Percentiles rank a stretch among this genome's conserved stretches.
Conservation (phyloP, 2,329 filamentous ascomycete genomes). For the Pestalotiopsis sp. region DNA sequence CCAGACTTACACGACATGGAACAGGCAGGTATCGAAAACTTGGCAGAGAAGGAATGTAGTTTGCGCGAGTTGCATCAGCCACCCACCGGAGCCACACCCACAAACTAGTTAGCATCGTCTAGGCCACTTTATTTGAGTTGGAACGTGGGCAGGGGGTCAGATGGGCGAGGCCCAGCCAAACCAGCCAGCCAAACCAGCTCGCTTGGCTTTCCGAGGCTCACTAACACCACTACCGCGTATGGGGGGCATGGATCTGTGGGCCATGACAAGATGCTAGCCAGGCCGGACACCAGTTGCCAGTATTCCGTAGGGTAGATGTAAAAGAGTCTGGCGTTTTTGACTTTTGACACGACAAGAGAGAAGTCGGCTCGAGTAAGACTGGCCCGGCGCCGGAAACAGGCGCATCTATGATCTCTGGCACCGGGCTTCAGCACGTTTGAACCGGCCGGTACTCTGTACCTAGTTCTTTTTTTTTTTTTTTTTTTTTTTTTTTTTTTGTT, state of each 20-base stretch:
- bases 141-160: background rate
- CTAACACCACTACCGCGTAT: background rate
- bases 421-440: background rate
- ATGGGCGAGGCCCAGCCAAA: background rate
- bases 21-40: slow-evolving; percentile 8
- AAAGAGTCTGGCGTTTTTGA: no score
- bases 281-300: background rate
- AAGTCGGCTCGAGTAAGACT: no score
- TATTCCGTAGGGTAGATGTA: no score
- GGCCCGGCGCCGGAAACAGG: background rate
- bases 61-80: slow-evolving; percentile 8
- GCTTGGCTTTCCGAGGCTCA: background rate
- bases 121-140: slow-evolving; percentile 5
- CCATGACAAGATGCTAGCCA: background rate
- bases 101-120: background rate
- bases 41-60: slow-evolving; percentile 1
- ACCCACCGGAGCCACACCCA: slow-evolving; percentile 11
- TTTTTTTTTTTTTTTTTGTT: background rate
- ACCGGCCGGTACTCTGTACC: background rate
- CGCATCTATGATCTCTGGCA: background rate
- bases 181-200: background rate
- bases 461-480: background rate
- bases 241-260: background rate
- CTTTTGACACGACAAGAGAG: no score
- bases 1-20: slow-evolving; percentile 9